Conservation (phyloP, 2,329 filamentous ascomycete genomes). For the Ophiosphaerella korrae region DNA sequence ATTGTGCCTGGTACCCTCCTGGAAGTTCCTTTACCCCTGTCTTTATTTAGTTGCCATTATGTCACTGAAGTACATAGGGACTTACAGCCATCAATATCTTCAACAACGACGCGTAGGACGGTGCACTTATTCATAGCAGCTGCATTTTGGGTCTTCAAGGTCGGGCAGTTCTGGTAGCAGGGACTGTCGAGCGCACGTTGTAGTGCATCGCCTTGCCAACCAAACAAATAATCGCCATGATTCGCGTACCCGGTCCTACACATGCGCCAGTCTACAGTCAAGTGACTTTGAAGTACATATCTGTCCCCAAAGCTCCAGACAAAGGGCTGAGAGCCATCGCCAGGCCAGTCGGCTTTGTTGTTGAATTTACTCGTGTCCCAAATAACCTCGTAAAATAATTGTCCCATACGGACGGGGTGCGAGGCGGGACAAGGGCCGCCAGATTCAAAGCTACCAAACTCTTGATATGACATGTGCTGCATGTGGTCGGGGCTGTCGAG, state of each 20-base stretch:
- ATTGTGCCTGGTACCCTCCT: neutral
- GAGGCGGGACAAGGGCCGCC: constrained; percentile 56
- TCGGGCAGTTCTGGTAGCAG: constrained; percentile 46
- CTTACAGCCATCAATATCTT: constrained; percentile 52
- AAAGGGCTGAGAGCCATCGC: constrained; percentile 39
- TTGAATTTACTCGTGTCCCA: constrained; percentile 46
- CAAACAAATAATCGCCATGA: constrained; percentile 60
- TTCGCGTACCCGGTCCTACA: constrained; percentile 53
- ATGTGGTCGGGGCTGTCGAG: constrained; percentile 41
- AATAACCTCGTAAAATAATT: constrained; percentile 33
- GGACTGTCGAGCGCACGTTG: constrained; percentile 48
- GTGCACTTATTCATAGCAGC: constrained; percentile 56
- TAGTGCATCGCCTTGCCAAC: constrained; percentile 56
- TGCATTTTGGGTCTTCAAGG: constrained; percentile 53
- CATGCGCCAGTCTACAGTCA: neutral
- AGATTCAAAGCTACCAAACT: constrained; percentile 30
- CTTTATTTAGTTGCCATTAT: neutral
- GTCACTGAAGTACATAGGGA: neutral
- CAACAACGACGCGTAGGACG: constrained; percentile 52
- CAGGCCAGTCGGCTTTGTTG: constrained; percentile 27
- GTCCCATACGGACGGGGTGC: constrained; percentile 50
- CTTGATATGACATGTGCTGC: constrained; percentile 29
- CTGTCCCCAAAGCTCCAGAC: constrained; percentile 46
- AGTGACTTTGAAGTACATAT: constrained; percentile 8
- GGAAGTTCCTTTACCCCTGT: neutral